Evolutionary conservation across 176 grass and related monocot genomes (phyloP).

Genomic region (Carex cristatella): DNA sequence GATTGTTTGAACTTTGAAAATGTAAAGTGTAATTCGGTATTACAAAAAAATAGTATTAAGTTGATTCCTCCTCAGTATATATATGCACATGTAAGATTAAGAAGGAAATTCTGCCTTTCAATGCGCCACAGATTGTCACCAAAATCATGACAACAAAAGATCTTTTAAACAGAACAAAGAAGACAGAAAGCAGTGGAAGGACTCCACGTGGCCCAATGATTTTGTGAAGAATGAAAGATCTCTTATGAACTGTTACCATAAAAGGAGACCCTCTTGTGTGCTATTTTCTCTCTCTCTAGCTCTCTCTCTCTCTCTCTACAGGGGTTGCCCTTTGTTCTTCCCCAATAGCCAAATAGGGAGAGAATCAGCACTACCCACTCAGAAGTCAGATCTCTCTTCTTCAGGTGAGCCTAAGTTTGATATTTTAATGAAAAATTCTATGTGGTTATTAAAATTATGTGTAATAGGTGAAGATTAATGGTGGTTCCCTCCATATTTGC

Average conservation of each 20-base stretch:
- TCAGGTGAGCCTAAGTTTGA: not conserved
- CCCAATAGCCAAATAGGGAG: not conserved
- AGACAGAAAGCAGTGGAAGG: conserved; percentile 1
- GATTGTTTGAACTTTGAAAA: too few species aligned
- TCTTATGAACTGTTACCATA: not conserved
- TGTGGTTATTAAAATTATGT: not conserved
- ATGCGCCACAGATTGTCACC: not conserved
- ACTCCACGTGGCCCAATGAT: not conserved
- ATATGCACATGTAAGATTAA: too few species aligned
- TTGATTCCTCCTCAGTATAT: too few species aligned
- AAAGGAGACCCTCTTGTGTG: conserved; percentile 2
- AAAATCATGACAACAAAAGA: not conserved
- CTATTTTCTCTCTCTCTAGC: not conserved
- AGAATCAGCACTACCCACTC: not conserved
- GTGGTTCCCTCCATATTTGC: too few species aligned
- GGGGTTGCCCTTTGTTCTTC: not conserved
- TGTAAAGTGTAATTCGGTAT: too few species aligned
- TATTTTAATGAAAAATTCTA: not conserved
- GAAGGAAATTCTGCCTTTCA: too few species aligned
- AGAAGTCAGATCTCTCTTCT: not conserved
- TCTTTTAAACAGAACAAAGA: not conserved
- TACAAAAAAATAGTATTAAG: too few species aligned
- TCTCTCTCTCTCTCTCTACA: not conserved
- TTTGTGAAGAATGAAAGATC: not conserved
- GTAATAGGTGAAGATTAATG: not conserved